Conservation (phyloP, 306 rosid species). For the Abrus precatorius region DNA sequence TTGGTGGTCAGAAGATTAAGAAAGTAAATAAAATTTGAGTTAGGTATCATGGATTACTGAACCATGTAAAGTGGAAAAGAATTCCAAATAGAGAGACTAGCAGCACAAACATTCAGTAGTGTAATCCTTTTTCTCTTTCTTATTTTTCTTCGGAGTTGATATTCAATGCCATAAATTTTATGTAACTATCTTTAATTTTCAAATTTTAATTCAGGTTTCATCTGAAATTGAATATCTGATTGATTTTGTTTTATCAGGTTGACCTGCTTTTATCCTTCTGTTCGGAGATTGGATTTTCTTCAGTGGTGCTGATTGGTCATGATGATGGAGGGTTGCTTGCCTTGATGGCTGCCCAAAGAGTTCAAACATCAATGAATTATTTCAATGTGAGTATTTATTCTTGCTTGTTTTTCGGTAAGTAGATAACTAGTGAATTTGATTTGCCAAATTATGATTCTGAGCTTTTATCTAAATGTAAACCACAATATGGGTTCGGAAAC, state of each 20-base stretch:
- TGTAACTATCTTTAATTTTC: background rate
- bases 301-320: conserved; percentile 72
- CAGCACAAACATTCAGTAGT: background rate
- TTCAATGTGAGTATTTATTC: conserved; percentile 64
- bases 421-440: conserved; percentile 19
- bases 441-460: background rate
- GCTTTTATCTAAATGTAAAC: background rate
- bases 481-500: background rate
- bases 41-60: conserved; percentile 13
- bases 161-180: background rate
- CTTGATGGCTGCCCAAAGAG: conserved; percentile 78
- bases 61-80: background rate
- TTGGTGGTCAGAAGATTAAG: conserved; percentile 6
- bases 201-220: background rate
- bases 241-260: conserved; percentile 26
- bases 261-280: conserved; percentile 53
- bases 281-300: conserved; percentile 51
- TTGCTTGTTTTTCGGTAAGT: conserved; percentile 18
- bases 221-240: conserved; percentile 26
- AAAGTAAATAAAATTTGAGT: conserved; percentile 21
- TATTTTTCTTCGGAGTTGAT: background rate
- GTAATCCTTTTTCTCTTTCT: background rate
- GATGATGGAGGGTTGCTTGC: conserved; percentile 94
- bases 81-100: background rate
- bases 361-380: conserved; percentile 62